phyloP scores from a whole-genome alignment of 768 basidiomycete genomes.

The Kwoniella botswanensis region DNA sequence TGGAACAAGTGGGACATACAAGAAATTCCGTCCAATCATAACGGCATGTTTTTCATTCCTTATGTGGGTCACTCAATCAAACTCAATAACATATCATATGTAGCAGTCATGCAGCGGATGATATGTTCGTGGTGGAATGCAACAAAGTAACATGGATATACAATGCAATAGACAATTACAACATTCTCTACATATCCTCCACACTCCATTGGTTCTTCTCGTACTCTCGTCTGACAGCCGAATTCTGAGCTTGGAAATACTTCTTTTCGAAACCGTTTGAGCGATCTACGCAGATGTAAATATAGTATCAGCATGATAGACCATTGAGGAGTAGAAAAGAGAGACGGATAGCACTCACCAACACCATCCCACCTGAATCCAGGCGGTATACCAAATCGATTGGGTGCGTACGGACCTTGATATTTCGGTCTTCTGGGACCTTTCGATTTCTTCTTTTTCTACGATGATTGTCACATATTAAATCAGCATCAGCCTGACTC shows the following conservation, averaged over 20 bases:
- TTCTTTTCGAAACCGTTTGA: slow-evolving; percentile 95
- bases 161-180: not conserved
- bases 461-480: slow-evolving; percentile 61
- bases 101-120: not conserved
- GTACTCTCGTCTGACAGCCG: slow-evolving; percentile 69
- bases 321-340: too few species aligned
- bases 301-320: not conserved
- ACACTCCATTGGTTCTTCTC: slow-evolving; percentile 86
- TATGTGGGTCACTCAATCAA: not conserved
- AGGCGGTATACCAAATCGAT: slow-evolving; percentile 92
- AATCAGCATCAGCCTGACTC: not conserved
- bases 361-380: slow-evolving; percentile 99
- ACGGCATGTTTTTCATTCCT: not conserved
- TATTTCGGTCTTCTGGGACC: slow-evolving; percentile 84
- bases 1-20: not conserved
- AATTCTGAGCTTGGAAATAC: slow-evolving; percentile 80
- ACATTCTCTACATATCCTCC: slow-evolving; percentile 76
- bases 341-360: slow-evolving; percentile 63
- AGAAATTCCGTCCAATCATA: slow-evolving; percentile 9
- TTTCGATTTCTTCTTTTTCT: slow-evolving; percentile 63
- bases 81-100: not conserved
- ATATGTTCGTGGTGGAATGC: not conserved
- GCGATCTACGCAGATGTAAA: slow-evolving; percentile 66
- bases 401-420: slow-evolving; percentile 84
- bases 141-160: too few species aligned